Evolutionary conservation across 176 grass and related monocot genomes (phyloP).

Genomic region (Stipa capillata): DNA sequence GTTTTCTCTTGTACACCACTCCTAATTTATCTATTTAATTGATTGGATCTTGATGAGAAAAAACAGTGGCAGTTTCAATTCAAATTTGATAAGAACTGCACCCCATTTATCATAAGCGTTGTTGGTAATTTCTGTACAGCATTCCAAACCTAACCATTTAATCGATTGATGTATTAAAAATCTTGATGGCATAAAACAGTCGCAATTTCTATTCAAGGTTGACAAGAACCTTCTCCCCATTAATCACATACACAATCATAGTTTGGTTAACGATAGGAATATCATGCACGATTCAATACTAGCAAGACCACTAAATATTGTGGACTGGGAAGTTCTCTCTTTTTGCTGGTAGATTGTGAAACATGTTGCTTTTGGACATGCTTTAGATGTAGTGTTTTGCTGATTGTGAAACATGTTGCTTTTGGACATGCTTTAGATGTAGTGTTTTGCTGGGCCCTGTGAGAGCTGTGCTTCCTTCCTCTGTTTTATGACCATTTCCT

Average conservation of each 20-base stretch:
- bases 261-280: neutral
- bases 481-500: slow-evolving; percentile 4
- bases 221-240: neutral
- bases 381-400: slow-evolving; percentile 15
- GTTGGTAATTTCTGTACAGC: neutral
- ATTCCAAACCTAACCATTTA: slow-evolving; percentile 6
- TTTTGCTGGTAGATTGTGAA: slow-evolving; percentile 20
- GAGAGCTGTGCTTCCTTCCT: neutral
- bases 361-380: slow-evolving; percentile 39
- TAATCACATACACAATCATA: neutral
- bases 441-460: slow-evolving; percentile 8
- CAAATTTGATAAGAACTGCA: neutral
- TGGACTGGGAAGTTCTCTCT: neutral
- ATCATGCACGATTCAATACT: neutral
- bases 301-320: neutral
- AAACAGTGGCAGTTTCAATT: slow-evolving; percentile 21
- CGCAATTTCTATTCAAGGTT: slow-evolving; percentile 5
- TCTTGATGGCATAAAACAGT: slow-evolving; percentile 17
- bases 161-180: slow-evolving; percentile 18
- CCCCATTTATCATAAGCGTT: slow-evolving; percentile 3
- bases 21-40: slow-evolving; percentile 33
- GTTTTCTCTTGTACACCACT: slow-evolving; percentile 38
- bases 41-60: slow-evolving; percentile 19
- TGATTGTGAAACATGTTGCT: slow-evolving; percentile 24
- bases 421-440: slow-evolving; percentile 32